Evolutionary conservation across 2,329 filamentous ascomycete genomes (phyloP).

Genomic region (Fusarium sp.): DNA sequence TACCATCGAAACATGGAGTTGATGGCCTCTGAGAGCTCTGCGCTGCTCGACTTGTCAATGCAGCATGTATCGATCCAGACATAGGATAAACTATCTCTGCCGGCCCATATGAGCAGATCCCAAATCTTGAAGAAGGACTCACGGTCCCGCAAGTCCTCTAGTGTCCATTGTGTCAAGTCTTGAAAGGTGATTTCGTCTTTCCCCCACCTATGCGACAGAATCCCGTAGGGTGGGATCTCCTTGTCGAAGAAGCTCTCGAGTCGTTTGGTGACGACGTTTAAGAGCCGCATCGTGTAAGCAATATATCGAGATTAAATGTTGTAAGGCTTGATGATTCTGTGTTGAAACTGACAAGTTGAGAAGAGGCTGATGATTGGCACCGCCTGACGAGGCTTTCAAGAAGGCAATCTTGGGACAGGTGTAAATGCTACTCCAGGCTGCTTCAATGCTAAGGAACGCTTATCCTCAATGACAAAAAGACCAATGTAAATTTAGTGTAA

Average conservation of each 20-base stretch:
- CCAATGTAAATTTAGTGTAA: accelerated
- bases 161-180: constrained; percentile 25
- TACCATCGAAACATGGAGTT: constrained; percentile 46
- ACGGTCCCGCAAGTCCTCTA: not conserved
- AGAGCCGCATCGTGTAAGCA: constrained; percentile 39
- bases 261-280: constrained; percentile 35
- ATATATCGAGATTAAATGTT: not conserved
- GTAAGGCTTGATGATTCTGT: not conserved
- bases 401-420: constrained; percentile 6
- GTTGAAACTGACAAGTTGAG: not conserved
- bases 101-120: constrained; percentile 21
- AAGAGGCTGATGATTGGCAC: not conserved
- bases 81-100: constrained; percentile 12
- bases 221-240: constrained; percentile 43
- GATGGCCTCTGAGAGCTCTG: constrained; percentile 42
- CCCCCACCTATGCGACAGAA: constrained; percentile 51
- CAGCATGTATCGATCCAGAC: constrained; percentile 46
- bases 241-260: constrained; percentile 36
- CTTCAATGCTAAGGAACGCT: too few relatives aligned
- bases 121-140: constrained; percentile 35
- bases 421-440: too few relatives aligned
- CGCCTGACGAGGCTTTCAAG: not conserved
- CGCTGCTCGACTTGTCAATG: constrained; percentile 42
- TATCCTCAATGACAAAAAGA: too few relatives aligned
- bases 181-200: constrained; percentile 44